Evolutionary conservation across 1,139 yeast genomes (phyloP), one percentile per base, ranked within the genome.

Genomic region (Kodamaea ohmeri): DNA sequence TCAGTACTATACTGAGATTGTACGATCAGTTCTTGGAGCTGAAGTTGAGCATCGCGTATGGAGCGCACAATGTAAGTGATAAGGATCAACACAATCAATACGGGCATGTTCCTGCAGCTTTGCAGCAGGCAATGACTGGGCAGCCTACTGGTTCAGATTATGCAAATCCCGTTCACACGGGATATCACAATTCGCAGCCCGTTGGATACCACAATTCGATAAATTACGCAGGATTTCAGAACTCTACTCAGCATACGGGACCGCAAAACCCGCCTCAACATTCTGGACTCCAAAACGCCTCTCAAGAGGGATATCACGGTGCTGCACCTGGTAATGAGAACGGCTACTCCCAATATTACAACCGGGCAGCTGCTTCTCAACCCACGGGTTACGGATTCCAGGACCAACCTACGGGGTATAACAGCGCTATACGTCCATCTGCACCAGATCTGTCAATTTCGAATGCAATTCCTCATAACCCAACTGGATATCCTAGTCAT

Each of bases 1-100:
- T 92, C 38, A 80, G 86, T 36, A 83, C 94, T 3, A 84, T 89
- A 22, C 77, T 83, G 51, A 72, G 85, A 44, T 71, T 84, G 34
- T 92, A 92, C 54, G 96, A 92, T 57, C 77, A 77, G 44, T 72
- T 85, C 39, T 67, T 90, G 44, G 96, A 92, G 48, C 73, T 77
- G 26, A 73, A 89, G 56, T 66, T 83, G 38, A 62, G 66, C 24
- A 63, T 63, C 46, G 76, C 78, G 1, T 75, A 75, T 50, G 67
- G 68, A 8, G 56, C 51, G 36, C 73, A 67, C 38, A 46, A 45
- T 14, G 47, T 60, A 13, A 12, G 36, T 4, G 24, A 29, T 24
- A n/a, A n/a, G n/a, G n/a, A n/a, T n/a, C n/a, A n/a, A 20, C 8
- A 6, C 22, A 20, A 20, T 20, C 22, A n/a, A n/a, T n/a, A n/a